A percentile compares a stretch with the other conserved stretches of the same genome.
These are phyloP conservation scores for Alliaria petiolata DNA, from an alignment of 345 rosid species.

Conservation along the genomic window DNA sequence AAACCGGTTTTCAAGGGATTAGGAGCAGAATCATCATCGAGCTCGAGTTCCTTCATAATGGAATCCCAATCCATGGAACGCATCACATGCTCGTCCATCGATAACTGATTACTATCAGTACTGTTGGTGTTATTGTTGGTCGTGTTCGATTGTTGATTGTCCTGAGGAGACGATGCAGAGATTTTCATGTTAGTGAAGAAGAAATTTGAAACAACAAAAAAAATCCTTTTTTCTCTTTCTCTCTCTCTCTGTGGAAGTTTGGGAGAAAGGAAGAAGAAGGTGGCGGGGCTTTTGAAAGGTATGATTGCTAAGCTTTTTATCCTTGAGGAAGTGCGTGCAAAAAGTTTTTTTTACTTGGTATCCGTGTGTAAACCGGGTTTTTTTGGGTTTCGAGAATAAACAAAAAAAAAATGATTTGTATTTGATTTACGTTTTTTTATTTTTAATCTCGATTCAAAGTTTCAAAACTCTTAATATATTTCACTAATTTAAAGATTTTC, in stretches of 20 bases:
- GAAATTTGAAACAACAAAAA: not conserved
- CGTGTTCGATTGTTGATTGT: constrained; percentile 18
- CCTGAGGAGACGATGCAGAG: constrained; percentile 45
- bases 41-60: constrained; percentile 75
- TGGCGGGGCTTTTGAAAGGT: constrained; percentile 49
- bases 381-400: not conserved
- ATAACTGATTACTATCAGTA: constrained; percentile 22
- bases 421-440: too few species aligned
- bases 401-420: not conserved
- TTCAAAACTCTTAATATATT: too few species aligned
- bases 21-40: constrained; percentile 51
- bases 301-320: constrained; percentile 53
- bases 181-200: constrained; percentile 52
- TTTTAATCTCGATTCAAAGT: too few species aligned
- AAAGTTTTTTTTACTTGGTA: not conserved
- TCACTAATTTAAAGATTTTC: too few species aligned
- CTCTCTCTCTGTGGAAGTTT: not conserved
- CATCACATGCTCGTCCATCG: constrained; percentile 50
- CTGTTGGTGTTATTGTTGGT: constrained; percentile 11
- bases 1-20: constrained; percentile 15
- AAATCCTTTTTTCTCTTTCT: not conserved
- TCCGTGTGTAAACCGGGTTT: constrained; percentile 32
- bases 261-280: constrained; percentile 17
- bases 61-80: constrained; percentile 90
- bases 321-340: constrained; percentile 43